Evolutionary conservation across 768 basidiomycete genomes (phyloP).

Genomic region (Leccinellum luteum): DNA sequence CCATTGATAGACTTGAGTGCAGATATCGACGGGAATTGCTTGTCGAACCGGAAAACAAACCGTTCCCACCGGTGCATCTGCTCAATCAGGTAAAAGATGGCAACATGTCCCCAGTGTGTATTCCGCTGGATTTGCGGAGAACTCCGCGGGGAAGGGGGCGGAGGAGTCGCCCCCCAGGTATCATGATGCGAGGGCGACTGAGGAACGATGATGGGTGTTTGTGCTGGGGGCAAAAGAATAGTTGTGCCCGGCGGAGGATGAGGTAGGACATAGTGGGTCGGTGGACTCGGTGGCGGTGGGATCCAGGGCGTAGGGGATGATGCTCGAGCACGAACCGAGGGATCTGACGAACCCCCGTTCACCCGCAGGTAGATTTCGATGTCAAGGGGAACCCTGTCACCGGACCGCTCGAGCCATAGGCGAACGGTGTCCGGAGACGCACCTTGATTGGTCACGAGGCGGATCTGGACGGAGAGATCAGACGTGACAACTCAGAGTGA

Average conservation of each 20-base stretch:
- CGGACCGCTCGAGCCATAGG: conserved; percentile 81
- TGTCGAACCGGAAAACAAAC: conserved; percentile 78
- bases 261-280: conserved; percentile 40
- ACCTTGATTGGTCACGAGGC: conserved; percentile 65
- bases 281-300: conserved; percentile 29
- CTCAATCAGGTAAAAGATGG: conserved; percentile 73
- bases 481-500: neutral
- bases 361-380: conserved; percentile 77
- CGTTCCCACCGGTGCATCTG: conserved; percentile 83
- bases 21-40: conserved; percentile 68
- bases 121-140: conserved; percentile 41
- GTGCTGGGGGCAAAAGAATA: conserved; percentile 36
- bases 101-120: conserved; percentile 78
- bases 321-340: conserved; percentile 22
- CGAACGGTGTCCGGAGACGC: conserved; percentile 77
- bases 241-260: conserved; percentile 26
- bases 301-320: conserved; percentile 33
- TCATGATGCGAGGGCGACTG: conserved; percentile 42
- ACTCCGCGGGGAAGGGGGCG: conserved; percentile 26
- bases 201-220: conserved; percentile 46
- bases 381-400: conserved; percentile 65
- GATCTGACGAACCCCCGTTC: conserved; percentile 27
- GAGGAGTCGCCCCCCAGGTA: conserved; percentile 37
- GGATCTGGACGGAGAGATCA: conserved; percentile 48
- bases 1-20: conserved; percentile 74